A percentile compares a stretch with the other conserved stretches of the same genome.
Conservation (phyloP, 257 asterid species). For the Solanum piurae region DNA sequence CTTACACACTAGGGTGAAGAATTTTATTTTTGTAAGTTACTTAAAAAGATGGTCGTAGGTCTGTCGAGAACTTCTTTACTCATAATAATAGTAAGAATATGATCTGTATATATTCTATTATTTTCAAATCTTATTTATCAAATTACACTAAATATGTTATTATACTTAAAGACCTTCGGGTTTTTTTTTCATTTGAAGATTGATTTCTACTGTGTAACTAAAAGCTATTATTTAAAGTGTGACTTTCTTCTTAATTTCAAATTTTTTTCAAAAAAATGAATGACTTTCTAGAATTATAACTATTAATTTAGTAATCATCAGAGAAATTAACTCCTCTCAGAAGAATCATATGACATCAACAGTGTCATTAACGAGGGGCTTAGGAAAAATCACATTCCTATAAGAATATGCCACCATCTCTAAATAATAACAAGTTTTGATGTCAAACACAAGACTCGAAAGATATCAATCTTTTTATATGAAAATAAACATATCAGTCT, state of each 20-base stretch:
- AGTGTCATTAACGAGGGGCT: background rate
- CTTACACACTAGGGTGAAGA: background rate
- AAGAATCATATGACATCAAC: background rate
- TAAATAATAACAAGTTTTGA: background rate
- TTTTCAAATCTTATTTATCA: background rate
- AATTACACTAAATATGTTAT: background rate
- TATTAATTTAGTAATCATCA: background rate
- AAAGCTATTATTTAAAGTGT: background rate
- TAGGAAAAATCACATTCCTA: background rate
- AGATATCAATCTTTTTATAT: background rate
- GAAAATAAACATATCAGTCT: background rate
- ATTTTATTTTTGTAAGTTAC: background rate
- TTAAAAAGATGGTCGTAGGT: too few relatives aligned
- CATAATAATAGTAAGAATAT: too few relatives aligned
- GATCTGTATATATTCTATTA: too few relatives aligned
- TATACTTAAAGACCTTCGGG: background rate
- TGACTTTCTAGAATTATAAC: background rate
- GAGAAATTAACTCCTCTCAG: background rate
- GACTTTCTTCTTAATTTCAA: background rate
- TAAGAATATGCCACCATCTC: background rate
- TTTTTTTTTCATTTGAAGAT: background rate
- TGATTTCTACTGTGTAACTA: background rate
- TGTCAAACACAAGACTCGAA: background rate
- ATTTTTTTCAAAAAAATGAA: background rate
- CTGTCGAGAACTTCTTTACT: too few relatives aligned